Evolutionary conservation across 2,329 filamentous ascomycete genomes (phyloP), one percentile per base, ranked within the genome.

Genomic region (Paraconiothyrium brasiliense): DNA sequence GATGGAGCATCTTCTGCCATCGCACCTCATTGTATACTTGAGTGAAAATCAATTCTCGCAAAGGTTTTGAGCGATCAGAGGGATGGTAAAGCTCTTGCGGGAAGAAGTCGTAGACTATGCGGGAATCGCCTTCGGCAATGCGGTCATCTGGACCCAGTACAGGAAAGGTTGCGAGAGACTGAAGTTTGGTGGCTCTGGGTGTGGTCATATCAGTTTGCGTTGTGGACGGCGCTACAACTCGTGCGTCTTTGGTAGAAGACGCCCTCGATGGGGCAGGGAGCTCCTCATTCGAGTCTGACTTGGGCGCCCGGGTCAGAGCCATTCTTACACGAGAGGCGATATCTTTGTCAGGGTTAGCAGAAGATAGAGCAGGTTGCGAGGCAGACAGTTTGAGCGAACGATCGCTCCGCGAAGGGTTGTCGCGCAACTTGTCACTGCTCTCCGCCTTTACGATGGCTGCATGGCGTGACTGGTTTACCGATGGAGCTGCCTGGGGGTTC

Each of bases 1-100:
- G 90, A 70, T 98, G 95, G 47, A 90, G 90, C 95, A 99, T 98
- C 66, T 87, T 90, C 74, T 94, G 90, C 93, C 94, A 99, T 67
- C 85, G 82, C 0, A 97, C 89, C 76, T 98, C 94, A 14, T 86
- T 80, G 56, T 88, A 87, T 16, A 97, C 82, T 43, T 84, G 85
- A 22, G 89, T 84, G 75, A 97, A 97, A 6, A 90, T 85, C 16
- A 84, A 82, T 1, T 86, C 80, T 4, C 84, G 83, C 1, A 91
- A 71, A 7, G 81, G 73, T 0, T 79, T 73, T 1, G 70, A 71
- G 3, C 65, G 65, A 27, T 74, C 65, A 16, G 68, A 66, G 2
- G 72, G 69, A 50, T 79, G 72, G 14, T 54, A 47, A 4, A 70
- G 49, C 3, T 69, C 63, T 9, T 60, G 20, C 2, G 91, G 84